phyloP scores from a whole-genome alignment of 108 stramenopile genomes.

The Skeletonema potamos region DNA sequence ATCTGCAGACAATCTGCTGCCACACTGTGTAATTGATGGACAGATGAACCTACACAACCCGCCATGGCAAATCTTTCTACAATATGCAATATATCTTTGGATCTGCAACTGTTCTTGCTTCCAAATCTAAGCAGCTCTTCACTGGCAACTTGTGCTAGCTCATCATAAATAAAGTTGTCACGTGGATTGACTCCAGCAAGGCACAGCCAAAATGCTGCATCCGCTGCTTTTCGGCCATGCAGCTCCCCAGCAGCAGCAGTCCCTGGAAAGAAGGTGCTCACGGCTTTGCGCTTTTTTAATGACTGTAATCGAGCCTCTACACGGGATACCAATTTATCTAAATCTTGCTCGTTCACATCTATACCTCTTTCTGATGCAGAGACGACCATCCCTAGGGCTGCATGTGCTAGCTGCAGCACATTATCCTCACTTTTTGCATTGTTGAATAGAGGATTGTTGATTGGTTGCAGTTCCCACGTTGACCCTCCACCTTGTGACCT shows the following conservation, averaged over 20 bases:
- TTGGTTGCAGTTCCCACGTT: constrained; percentile 42
- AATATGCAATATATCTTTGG: constrained; percentile 66
- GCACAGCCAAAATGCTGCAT: constrained; percentile 84
- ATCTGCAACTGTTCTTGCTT: constrained; percentile 51
- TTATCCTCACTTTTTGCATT: constrained; percentile 27
- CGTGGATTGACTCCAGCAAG: constrained; percentile 49
- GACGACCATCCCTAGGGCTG: constrained; percentile 60
- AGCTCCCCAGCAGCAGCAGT: constrained; percentile 28
- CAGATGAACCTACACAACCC: constrained; percentile 25
- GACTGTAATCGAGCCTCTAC: constrained; percentile 27
- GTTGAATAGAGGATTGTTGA: background rate
- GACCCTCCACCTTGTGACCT: constrained; percentile 61
- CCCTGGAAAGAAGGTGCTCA: constrained; percentile 8
- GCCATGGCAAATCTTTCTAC: constrained; percentile 68
- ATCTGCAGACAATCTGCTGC: constrained; percentile 42
- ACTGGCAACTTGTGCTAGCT: constrained; percentile 43
- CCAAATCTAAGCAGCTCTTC: constrained; percentile 68
- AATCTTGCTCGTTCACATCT: constrained; percentile 9
- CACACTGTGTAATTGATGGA: constrained; percentile 18
- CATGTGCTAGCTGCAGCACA: constrained; percentile 70
- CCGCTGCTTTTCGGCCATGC: constrained; percentile 75
- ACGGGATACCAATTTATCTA: constrained; percentile 19
- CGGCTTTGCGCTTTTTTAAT: constrained; percentile 20
- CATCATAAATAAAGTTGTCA: constrained; percentile 38
- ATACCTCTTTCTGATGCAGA: constrained; percentile 35